These are phyloP conservation scores for Candida takata DNA, from an alignment of 805 yeast species.

Conservation along the genomic window DNA sequence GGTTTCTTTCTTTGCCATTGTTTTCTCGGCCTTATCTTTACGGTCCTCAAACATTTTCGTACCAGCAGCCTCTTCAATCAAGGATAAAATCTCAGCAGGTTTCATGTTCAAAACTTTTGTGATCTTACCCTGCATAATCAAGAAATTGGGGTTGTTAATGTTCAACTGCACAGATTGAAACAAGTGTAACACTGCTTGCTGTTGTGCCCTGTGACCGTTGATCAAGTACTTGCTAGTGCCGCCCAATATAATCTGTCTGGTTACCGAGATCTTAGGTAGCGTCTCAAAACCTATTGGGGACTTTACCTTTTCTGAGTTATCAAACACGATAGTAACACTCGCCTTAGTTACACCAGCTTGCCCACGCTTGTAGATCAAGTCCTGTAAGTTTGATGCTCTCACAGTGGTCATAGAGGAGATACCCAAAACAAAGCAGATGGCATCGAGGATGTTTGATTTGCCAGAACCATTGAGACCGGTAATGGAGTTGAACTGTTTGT, in stretches of 20 bases:
- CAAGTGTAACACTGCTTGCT: conserved; percentile 79
- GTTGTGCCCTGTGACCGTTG: conserved; percentile 95
- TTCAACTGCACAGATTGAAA: conserved; percentile 94
- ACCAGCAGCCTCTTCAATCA: conserved; percentile 98
- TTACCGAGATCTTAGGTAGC: conserved; percentile 73
- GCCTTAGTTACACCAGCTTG: conserved; percentile 98
- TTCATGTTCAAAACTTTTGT: conserved; percentile 96
- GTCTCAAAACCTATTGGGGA: conserved; percentile 87
- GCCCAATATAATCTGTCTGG: conserved; percentile 85
- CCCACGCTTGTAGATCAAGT: conserved; percentile 91
- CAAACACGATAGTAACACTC: conserved; percentile 91
- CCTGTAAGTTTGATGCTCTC: conserved; percentile 88
- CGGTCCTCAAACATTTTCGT: conserved; percentile 93
- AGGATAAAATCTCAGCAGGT: conserved; percentile 79
- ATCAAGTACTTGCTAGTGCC: conserved; percentile 89
- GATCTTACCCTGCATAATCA: conserved; percentile 98
- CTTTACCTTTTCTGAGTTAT: conserved; percentile 65
- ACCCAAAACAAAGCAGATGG: conserved; percentile 97
- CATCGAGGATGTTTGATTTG: conserved; percentile 91
- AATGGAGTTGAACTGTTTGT: conserved; percentile 91
- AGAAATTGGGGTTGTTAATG: conserved; percentile 92
- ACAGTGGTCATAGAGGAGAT: conserved; percentile 92
- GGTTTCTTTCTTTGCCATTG: conserved; percentile 85
- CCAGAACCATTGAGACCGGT: conserved; percentile 98
- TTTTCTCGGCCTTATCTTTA: conserved; percentile 83